phyloP scores from a whole-genome alignment of 345 rosid species.

The Physaria fendleri region DNA sequence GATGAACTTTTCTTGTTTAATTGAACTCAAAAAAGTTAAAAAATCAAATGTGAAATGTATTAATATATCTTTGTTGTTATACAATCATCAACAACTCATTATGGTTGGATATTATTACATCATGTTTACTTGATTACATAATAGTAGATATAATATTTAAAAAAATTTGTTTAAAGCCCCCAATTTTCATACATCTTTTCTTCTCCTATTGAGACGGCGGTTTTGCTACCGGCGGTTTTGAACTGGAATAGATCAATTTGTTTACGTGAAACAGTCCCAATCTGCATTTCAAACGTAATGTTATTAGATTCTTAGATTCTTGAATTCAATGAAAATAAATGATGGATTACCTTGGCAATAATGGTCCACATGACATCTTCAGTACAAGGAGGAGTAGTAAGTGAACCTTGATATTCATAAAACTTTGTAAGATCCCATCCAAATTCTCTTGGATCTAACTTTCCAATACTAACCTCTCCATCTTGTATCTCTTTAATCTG shows the following conservation, averaged over 20 bases:
- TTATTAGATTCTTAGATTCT: not conserved
- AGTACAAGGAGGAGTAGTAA: conserved; percentile 79
- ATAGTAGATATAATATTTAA: not conserved
- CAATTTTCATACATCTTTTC: not conserved
- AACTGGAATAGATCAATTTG: conserved; percentile 41
- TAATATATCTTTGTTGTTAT: conserved; percentile 9
- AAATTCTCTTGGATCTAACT: conserved; percentile 44
- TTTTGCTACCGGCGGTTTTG: conserved; percentile 15
- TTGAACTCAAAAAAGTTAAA: not conserved
- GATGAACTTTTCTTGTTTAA: not conserved
- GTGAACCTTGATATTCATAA: conserved; percentile 71
- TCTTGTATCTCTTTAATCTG: not conserved
- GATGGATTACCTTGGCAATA: conserved; percentile 36
- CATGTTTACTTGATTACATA: not conserved
- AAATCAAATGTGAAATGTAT: conserved; percentile 12
- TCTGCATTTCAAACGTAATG: conserved; percentile 26
- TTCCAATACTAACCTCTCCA: conserved; percentile 33
- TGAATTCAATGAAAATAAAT: not conserved
- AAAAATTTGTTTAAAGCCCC: not conserved
- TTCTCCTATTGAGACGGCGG: conserved; percentile 5
- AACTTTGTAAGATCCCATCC: conserved; percentile 42
- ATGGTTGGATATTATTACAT: conserved; percentile 24
- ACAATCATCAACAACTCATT: conserved; percentile 19
- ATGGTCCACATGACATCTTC: conserved; percentile 72
- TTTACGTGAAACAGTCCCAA: conserved; percentile 59